These are phyloP conservation scores for Ophiocordyceps camponoti-leonardi DNA, from an alignment of 2,329 filamentous ascomycete genomes.

Conservation along the genomic window DNA sequence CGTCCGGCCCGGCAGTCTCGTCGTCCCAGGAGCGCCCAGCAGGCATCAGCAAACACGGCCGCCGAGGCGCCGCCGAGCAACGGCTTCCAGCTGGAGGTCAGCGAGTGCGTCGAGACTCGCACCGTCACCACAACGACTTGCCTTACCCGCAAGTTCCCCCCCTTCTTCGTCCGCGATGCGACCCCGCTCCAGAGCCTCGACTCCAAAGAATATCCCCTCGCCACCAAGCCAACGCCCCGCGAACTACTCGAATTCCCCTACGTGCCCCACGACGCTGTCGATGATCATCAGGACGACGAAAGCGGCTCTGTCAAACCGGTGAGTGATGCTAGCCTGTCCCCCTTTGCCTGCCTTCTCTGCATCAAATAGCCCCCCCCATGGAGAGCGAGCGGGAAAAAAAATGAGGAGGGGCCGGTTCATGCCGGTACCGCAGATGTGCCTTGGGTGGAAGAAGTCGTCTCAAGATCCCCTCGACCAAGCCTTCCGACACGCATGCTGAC, in stretches of 20 bases:
- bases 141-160: constrained; percentile 69
- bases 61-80: constrained; percentile 20
- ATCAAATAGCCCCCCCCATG: neutral
- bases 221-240: constrained; percentile 63
- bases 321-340: neutral
- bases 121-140: constrained; percentile 84
- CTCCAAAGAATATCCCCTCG: constrained; percentile 78
- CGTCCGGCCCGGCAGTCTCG: constrained; percentile 20
- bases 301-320: neutral
- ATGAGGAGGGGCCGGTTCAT: too few species aligned
- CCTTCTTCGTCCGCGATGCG: constrained; percentile 62
- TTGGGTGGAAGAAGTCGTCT: too few species aligned
- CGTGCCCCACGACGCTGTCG: constrained; percentile 28
- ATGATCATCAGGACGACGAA: constrained; percentile 10
- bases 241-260: constrained; percentile 65
- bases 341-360: neutral
- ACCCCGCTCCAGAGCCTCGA: constrained; percentile 57
- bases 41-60: constrained; percentile 29
- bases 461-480: neutral
- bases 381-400: too few species aligned
- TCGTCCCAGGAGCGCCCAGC: constrained; percentile 17
- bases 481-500: neutral
- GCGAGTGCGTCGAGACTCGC: constrained; percentile 50
- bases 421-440: too few species aligned
- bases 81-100: constrained; percentile 37